Percentiles rank a stretch among this genome's conserved stretches.
phyloP scores from a whole-genome alignment of 257 asterid genomes.

The Scutellaria galericulata region DNA sequence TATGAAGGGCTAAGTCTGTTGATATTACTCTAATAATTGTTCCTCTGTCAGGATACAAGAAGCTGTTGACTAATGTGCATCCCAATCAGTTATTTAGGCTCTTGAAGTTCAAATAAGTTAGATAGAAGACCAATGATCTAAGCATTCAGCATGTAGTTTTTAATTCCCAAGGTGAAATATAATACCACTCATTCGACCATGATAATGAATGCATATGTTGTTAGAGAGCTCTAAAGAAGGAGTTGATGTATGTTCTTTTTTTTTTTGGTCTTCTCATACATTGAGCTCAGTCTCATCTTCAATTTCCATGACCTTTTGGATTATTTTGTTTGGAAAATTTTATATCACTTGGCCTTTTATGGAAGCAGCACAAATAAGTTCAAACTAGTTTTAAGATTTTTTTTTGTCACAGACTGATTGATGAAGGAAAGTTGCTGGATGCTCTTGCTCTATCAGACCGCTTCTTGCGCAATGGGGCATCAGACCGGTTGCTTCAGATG shows the following conservation, averaged over 20 bases:
- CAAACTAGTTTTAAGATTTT: constrained; percentile 30
- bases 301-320: constrained; percentile 21
- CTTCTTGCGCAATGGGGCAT: constrained; percentile 87
- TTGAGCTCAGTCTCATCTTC: constrained; percentile 5
- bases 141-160: constrained; percentile 2
- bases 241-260: constrained; percentile 19
- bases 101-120: constrained; percentile 28
- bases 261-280: constrained; percentile 4
- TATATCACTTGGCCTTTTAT: constrained; percentile 20
- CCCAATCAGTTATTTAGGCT: constrained; percentile 5
- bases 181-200: constrained; percentile 18
- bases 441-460: constrained; percentile 98
- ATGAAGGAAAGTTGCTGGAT: constrained; percentile 89
- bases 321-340: constrained; percentile 24
- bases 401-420: constrained; percentile 66
- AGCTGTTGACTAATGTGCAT: constrained; percentile 1
- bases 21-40: constrained; percentile 17
- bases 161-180: constrained; percentile 10
- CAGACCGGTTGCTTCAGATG: constrained; percentile 86
- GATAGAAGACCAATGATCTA: constrained; percentile 14
- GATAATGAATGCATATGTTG: constrained; percentile 24
- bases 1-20: constrained; percentile 17
- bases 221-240: constrained; percentile 19
- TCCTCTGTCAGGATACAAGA: constrained; percentile 3
- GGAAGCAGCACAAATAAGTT: constrained; percentile 12